These are phyloP conservation scores for Fusarium domesticum DNA, from an alignment of 2,329 filamentous ascomycete genomes.

Conservation along the genomic window DNA sequence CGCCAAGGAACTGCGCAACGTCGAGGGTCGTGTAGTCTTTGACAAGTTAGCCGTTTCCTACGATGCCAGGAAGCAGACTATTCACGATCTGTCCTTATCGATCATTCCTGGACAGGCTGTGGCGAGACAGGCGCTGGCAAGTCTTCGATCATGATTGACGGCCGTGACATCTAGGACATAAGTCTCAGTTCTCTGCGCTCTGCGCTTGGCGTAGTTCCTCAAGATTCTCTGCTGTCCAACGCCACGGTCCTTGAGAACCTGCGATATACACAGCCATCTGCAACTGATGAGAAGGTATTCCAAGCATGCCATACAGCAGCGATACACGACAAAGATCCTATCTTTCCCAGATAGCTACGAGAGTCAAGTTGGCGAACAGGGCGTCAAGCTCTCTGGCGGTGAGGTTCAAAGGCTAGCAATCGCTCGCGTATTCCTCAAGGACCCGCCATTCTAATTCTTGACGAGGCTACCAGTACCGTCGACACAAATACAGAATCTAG, in stretches of 20 bases:
- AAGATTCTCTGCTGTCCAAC: conserved; percentile 64
- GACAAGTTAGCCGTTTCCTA: conserved; percentile 55
- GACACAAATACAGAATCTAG: conserved; percentile 38
- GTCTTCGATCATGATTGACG: conserved; percentile 60
- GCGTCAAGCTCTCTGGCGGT: conserved; percentile 54
- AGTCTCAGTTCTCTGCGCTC: conserved; percentile 56
- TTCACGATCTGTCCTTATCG: conserved; percentile 48
- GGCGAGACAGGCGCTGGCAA: conserved; percentile 61
- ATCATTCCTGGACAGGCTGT: conserved; percentile 53
- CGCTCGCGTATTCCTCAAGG: conserved; percentile 51
- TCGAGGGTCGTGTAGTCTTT: conserved; percentile 50
- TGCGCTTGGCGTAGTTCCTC: conserved; percentile 60
- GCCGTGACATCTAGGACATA: conserved; percentile 57
- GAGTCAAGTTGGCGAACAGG: conserved; percentile 51
- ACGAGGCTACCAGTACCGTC: conserved; percentile 62
- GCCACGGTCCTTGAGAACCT: conserved; percentile 63
- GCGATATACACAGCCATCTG: conserved; percentile 59
- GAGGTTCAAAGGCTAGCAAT: conserved; percentile 57
- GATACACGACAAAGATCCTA: conserved; percentile 62
- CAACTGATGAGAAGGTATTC: conserved; percentile 57
- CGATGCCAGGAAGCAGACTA: conserved; percentile 48
- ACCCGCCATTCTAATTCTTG: conserved; percentile 61
- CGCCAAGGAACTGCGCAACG: conserved; percentile 44
- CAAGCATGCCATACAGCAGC: conserved; percentile 59
- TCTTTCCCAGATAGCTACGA: conserved; percentile 53